A percentile compares a stretch with the other conserved stretches of the same genome.
phyloP scores from a whole-genome alignment of 441 rosid species.

The Erodium moschatum region DNA sequence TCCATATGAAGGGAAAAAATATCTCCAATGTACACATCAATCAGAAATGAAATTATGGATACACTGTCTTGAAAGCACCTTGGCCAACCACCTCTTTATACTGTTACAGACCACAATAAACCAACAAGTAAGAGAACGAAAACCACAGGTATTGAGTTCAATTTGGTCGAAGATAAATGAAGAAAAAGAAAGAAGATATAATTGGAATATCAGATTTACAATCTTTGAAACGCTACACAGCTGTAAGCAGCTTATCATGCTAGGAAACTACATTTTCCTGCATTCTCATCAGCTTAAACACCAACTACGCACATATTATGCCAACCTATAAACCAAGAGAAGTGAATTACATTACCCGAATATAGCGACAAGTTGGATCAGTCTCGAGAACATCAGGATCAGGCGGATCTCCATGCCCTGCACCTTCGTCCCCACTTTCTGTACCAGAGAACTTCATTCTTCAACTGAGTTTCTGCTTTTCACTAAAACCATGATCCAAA shows the following conservation, averaged over 20 bases:
- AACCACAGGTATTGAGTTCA: background rate
- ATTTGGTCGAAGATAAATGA: background rate
- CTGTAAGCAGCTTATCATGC: background rate
- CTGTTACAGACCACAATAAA: conserved; percentile 29
- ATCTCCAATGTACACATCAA: background rate
- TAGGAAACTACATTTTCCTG: conserved; percentile 1
- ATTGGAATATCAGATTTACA: background rate
- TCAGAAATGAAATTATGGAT: conserved; percentile 31
- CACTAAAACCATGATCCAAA: background rate
- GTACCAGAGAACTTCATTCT: conserved; percentile 18
- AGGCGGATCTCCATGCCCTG: conserved; percentile 49
- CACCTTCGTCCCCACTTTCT: conserved; percentile 49
- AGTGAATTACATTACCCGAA: conserved; percentile 36
- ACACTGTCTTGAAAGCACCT: conserved; percentile 75
- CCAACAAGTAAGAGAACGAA: conserved; percentile 4
- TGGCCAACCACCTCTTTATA: conserved; percentile 55
- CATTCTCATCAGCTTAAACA: conserved; percentile 9
- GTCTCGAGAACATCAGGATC: conserved; percentile 67
- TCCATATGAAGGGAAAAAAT: background rate
- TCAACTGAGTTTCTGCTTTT: background rate
- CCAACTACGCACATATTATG: background rate
- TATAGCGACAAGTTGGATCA: conserved; percentile 69
- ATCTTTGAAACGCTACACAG: background rate
- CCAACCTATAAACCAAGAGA: background rate
- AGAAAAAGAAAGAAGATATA: background rate